A percentile compares a stretch with the other conserved stretches of the same genome.
These are phyloP conservation scores for Pestalotiopsis sp. DNA, from an alignment of 2,329 filamentous ascomycete species.

Conservation along the genomic window DNA sequence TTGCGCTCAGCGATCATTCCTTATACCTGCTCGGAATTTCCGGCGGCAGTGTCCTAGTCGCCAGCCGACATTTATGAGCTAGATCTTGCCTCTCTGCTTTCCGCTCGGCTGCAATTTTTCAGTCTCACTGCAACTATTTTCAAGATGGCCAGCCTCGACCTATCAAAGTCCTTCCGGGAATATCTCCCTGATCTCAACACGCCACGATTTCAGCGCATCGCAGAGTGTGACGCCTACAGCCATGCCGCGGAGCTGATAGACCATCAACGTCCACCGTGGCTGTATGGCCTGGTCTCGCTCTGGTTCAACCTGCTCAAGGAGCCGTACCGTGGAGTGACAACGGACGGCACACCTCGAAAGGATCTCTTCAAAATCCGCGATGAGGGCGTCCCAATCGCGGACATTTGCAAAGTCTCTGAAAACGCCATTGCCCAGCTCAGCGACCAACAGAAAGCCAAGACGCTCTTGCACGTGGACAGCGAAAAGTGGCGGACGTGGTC, in stretches of 20 bases:
- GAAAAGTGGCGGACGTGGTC: slow-evolving; percentile 72
- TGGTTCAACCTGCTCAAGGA: slow-evolving; percentile 63
- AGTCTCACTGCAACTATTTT: neutral
- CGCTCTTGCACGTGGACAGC: slow-evolving; percentile 67
- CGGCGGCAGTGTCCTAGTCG: neutral
- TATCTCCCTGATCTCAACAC: slow-evolving; percentile 64
- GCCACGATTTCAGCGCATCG: slow-evolving; percentile 65
- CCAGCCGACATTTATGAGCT: neutral
- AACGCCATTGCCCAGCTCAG: slow-evolving; percentile 48
- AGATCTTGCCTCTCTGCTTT: neutral
- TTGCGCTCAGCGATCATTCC: neutral
- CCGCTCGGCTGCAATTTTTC: neutral
- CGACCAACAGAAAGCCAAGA: slow-evolving; percentile 47
- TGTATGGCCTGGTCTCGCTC: slow-evolving; percentile 62
- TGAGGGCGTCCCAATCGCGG: slow-evolving; percentile 61
- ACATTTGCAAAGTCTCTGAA: slow-evolving; percentile 56
- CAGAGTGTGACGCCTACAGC: slow-evolving; percentile 62
- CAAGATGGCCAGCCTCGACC: neutral
- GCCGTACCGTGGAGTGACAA: slow-evolving; percentile 72
- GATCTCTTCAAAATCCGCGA: slow-evolving; percentile 63
- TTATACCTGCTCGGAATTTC: slow-evolving; percentile 3
- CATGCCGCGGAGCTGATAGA: slow-evolving; percentile 65
- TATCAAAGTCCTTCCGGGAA: slow-evolving; percentile 47
- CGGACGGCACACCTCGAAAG: slow-evolving; percentile 60
- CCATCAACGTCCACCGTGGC: slow-evolving; percentile 64